Evolutionary conservation across 2,329 filamentous ascomycete genomes (phyloP), one percentile per base, ranked within the genome.

Genomic region (Curvularia hawaiiensis): DNA sequence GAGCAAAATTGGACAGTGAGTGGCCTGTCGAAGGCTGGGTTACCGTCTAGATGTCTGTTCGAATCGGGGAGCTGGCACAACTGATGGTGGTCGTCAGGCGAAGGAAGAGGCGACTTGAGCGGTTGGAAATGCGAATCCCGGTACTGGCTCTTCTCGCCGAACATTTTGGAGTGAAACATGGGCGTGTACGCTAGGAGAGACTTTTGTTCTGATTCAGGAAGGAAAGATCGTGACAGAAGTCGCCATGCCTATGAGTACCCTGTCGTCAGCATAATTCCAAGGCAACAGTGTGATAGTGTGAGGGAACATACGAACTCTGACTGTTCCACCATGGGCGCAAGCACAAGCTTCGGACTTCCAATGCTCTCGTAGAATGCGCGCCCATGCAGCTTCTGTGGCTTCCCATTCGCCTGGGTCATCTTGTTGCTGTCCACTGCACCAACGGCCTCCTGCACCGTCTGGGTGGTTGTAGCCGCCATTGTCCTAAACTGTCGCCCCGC

Each of bases 311-410:
- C 93, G 80, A 98, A 97, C 81, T 99, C 95, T 31, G 92, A 97
- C 77, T 97, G 91, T 73, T 99, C 94, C 22, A 99, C 95, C 95
- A 99, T 99, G 35, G 95, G 95, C 33, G 95, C 95, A 54, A 99
- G 84, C 30, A 99, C 86, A 64, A 90, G 88, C 78, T 91, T 97
- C 2, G 95, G 95, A 59, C 90, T 93, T 22, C 95, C 95, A 60
- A 99, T 90, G 73, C 91, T 96, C 79, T 97, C 88, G 73, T 98
- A 99, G 75, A 99, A 98, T 12, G 90, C 90, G 56, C 95, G 83
- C 0, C 95, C 95, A 67, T 90, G 86, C 22, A 96, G 80, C 75
- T 94, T 96, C 24, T 53, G 55, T 54, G 55, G 62, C 43, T 63
- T 68, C 0, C 53, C 60, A 11, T 59, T 58, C 16, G 44, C 45